These are phyloP conservation scores for Xylariaceae sp. DNA, from an alignment of 2,329 filamentous ascomycete species.

Conservation along the genomic window DNA sequence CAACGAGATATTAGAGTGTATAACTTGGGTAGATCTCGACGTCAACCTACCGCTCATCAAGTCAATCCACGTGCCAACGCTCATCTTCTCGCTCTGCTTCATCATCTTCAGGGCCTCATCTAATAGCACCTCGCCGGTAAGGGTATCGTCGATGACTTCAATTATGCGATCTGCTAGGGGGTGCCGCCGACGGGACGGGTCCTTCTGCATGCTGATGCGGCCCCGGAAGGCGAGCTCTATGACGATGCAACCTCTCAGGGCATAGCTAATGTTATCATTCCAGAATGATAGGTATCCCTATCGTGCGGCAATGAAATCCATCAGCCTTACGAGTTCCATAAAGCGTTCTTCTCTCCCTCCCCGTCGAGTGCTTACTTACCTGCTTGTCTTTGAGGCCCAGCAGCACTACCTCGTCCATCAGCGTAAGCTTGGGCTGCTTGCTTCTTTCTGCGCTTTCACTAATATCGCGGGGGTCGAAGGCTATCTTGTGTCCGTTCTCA, in stretches of 20 bases:
- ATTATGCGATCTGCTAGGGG: slow-evolving; percentile 89
- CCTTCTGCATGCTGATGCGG: slow-evolving; percentile 97
- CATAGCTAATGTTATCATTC: slow-evolving; percentile 99
- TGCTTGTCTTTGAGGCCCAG: slow-evolving; percentile 98
- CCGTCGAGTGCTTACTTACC: slow-evolving; percentile 51
- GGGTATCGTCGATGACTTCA: slow-evolving; percentile 92
- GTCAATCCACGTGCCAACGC: slow-evolving; percentile 98
- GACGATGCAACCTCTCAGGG: slow-evolving; percentile 94
- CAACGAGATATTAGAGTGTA: too few species aligned
- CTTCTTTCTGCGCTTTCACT: slow-evolving; percentile 92
- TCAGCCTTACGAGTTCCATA: slow-evolving; percentile 10
- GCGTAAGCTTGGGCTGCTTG: slow-evolving; percentile 95
- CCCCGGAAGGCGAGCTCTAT: slow-evolving; percentile 95
- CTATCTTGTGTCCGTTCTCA: slow-evolving; percentile 98
- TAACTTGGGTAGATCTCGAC: neutral
- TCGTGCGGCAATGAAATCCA: slow-evolving; percentile 7
- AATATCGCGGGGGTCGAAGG: slow-evolving; percentile 94
- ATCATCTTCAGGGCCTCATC: slow-evolving; percentile 99
- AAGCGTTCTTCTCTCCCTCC: neutral
- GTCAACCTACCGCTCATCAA: slow-evolving; percentile 80
- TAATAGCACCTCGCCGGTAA: slow-evolving; percentile 93
- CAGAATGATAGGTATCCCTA: slow-evolving; percentile 98
- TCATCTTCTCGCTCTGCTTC: slow-evolving; percentile 99
- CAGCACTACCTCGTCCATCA: slow-evolving; percentile 97
- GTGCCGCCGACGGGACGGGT: slow-evolving; percentile 84